Conservation (phyloP, 805 yeast species). For the Candida anglica region DNA sequence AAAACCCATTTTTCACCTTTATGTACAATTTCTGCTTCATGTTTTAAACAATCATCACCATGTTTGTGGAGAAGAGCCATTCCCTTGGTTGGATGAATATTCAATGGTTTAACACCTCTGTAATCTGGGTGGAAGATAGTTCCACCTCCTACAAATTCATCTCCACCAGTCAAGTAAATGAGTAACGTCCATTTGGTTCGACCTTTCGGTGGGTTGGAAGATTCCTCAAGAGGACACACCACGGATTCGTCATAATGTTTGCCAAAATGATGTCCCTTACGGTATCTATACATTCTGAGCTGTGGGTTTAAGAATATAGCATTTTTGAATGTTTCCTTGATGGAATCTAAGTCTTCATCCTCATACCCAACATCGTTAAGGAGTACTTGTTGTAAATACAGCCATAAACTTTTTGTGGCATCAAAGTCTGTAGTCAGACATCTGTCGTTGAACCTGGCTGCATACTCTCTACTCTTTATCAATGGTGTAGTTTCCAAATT, state of each 20-base stretch:
- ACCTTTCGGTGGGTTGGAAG: conserved; percentile 25
- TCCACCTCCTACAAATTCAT: conserved; percentile 55
- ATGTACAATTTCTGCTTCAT: conserved; percentile 51
- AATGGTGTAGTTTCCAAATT: conserved; percentile 45
- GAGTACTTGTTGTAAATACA: conserved; percentile 29
- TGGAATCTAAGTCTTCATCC: conserved; percentile 20
- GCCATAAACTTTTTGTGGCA: conserved; percentile 41
- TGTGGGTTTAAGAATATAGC: conserved; percentile 54
- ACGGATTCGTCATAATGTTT: conserved; percentile 62
- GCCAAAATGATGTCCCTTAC: conserved; percentile 55
- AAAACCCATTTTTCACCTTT: conserved; percentile 60
- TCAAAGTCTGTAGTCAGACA: conserved; percentile 33
- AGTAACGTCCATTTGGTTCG: conserved; percentile 57
- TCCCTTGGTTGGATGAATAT: conserved; percentile 49
- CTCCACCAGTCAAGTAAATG: conserved; percentile 54
- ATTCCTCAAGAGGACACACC: conserved; percentile 19
- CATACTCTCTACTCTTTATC: conserved; percentile 48
- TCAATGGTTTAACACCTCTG: conserved; percentile 19
- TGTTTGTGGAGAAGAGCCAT: conserved; percentile 61
- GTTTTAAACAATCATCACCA: conserved; percentile 60
- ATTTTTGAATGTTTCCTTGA: conserved; percentile 22
- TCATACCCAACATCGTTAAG: conserved; percentile 23
- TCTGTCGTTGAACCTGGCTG: conserved; percentile 56
- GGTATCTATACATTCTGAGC: conserved; percentile 51
- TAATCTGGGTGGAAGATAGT: conserved; percentile 46